Evolutionary conservation across 257 asterid genomes (phyloP).

Genomic region (Gynochthodes officinalis): DNA sequence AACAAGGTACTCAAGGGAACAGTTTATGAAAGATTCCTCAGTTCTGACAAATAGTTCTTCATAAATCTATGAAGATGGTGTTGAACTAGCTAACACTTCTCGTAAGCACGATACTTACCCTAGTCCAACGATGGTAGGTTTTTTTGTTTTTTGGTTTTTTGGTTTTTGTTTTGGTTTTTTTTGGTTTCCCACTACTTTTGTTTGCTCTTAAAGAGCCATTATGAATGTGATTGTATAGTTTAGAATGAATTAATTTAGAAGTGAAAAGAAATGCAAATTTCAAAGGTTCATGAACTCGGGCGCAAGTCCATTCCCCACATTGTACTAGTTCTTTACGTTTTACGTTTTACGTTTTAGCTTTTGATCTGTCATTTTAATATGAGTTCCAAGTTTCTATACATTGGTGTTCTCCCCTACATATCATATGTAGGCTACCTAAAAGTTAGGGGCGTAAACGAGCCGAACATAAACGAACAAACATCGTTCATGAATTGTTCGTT

Average conservation of each 20-base stretch:
- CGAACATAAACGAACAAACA: too few relatives aligned
- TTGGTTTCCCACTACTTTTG: not conserved
- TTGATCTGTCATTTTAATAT: too few relatives aligned
- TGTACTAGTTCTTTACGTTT: too few relatives aligned
- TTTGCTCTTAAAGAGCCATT: too few relatives aligned
- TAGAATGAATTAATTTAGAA: not conserved
- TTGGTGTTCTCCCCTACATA: too few relatives aligned
- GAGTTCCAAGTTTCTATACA: too few relatives aligned
- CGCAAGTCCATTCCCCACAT: too few relatives aligned
- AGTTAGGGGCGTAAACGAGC: too few relatives aligned
- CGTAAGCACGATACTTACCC: conserved; percentile 11
- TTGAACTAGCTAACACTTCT: conserved; percentile 17
- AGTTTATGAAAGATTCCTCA: conserved; percentile 59
- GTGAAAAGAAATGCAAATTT: conserved; percentile 1
- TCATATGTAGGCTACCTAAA: too few relatives aligned
- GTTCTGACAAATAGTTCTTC: conserved; percentile 49
- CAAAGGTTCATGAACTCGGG: not conserved
- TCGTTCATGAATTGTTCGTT: too few relatives aligned
- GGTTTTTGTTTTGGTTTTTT: not conserved
- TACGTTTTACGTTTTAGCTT: too few relatives aligned
- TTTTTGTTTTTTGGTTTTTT: not conserved
- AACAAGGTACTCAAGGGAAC: conserved; percentile 66
- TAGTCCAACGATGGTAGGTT: not conserved
- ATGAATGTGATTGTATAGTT: not conserved
- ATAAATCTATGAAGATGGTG: conserved; percentile 30